Percentiles rank a stretch among this genome's conserved stretches.
Conservation (phyloP, 129 eudicot genomes). For the Saussurea involucrata region DNA sequence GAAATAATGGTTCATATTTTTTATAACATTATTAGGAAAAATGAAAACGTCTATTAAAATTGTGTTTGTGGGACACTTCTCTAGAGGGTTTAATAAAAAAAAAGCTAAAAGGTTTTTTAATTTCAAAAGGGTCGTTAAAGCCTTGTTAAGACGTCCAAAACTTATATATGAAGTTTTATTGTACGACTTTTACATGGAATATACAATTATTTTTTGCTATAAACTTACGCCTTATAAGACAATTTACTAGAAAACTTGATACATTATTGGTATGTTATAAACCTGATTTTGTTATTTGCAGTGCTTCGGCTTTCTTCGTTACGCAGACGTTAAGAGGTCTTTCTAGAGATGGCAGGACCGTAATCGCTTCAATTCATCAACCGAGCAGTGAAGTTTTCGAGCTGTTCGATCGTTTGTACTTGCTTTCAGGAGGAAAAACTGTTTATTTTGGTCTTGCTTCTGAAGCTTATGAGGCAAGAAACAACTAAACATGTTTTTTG, state of each 20-base stretch:
- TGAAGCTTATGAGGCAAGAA: conserved; percentile 87
- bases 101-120: no score
- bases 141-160: background rate
- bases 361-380: conserved; percentile 98
- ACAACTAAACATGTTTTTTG: background rate
- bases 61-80: background rate
- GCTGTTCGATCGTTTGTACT: conserved; percentile 83
- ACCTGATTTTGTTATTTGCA: conserved; percentile 17
- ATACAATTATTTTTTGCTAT: background rate
- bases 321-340: conserved; percentile 84
- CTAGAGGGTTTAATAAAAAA: no score
- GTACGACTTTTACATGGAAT: background rate
- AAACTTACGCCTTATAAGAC: background rate
- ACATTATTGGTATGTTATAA: background rate
- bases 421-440: conserved; percentile 96
- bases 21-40: no score
- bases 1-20: no score
- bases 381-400: conserved; percentile 99
- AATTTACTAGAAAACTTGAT: background rate
- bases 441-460: conserved; percentile 95
- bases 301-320: conserved; percentile 97
- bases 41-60: background rate
- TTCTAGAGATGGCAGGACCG: conserved; percentile 95
- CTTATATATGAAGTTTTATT: background rate
- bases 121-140: background rate